Percentiles rank a stretch among this genome's conserved stretches.
phyloP scores from a whole-genome alignment of 2,329 filamentous ascomycete genomes.

The Hymenoscyphus fraxineus region DNA sequence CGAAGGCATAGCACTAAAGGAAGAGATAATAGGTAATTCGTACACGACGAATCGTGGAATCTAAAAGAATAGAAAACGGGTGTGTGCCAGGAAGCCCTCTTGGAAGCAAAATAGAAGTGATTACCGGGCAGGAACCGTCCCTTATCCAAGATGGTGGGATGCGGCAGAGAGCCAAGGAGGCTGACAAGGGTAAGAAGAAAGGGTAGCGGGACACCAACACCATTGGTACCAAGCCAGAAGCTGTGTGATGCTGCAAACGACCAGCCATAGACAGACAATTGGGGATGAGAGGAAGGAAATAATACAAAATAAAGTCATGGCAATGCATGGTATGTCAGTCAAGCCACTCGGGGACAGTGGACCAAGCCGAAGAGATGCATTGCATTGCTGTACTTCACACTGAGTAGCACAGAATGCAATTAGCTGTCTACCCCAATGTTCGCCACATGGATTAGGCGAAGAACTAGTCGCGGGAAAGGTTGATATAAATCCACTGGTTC shows the following conservation, averaged over 20 bases:
- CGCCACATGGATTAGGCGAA: background rate
- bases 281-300: constrained; percentile 16
- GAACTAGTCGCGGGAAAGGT: too few relatives aligned
- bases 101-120: constrained; percentile 13
- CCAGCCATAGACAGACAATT: constrained; percentile 14
- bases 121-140: constrained; percentile 2
- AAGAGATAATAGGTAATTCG: background rate
- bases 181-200: constrained; percentile 3
- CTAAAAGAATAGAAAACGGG: background rate
- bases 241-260: background rate
- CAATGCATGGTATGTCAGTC: constrained; percentile 23
- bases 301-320: constrained; percentile 6
- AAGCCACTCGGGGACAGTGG: constrained; percentile 19
- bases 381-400: constrained; percentile 2
- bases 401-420: background rate
- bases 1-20: background rate
- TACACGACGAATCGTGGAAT: background rate
- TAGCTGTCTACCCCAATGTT: background rate
- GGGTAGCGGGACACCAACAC: constrained; percentile 11
- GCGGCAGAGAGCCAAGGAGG: constrained; percentile 4
- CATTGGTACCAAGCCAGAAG: constrained; percentile 12
- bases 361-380: constrained; percentile 8
- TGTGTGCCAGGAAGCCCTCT: constrained; percentile 2
- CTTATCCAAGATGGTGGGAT: constrained; percentile 13
- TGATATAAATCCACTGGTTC: background rate